A percentile compares a stretch with the other conserved stretches of the same genome.
phyloP scores from a whole-genome alignment of 345 rosid genomes.

The Acer saccharum region DNA sequence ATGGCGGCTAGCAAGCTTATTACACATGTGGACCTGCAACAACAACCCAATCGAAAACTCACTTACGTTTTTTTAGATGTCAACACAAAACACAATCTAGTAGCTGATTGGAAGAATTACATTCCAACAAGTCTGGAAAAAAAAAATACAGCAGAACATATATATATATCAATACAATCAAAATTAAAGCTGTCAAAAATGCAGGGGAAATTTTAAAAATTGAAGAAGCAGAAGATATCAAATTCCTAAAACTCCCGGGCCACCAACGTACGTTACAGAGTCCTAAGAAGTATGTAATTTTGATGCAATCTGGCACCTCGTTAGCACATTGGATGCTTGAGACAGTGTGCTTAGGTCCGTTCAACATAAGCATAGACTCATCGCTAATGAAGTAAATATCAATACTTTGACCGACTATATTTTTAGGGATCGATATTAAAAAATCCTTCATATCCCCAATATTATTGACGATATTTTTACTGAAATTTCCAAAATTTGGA shows the following conservation, averaged over 20 bases:
- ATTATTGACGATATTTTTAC: no score
- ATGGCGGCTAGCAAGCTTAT: constrained; percentile 86
- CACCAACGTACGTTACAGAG: background rate
- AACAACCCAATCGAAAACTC: constrained; percentile 4
- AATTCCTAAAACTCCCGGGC: background rate
- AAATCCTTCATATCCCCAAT: no score
- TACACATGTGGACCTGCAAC: constrained; percentile 79
- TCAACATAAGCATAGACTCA: no score
- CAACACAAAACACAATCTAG: background rate
- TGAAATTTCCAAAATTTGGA: no score
- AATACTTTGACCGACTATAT: no score
- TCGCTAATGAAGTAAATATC: no score
- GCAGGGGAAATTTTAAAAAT: background rate
- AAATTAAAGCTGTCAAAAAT: background rate
- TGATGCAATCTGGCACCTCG: background rate
- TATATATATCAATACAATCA: background rate
- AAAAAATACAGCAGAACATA: background rate
- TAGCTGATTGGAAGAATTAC: background rate
- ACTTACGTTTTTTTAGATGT: background rate
- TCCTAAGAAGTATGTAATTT: background rate
- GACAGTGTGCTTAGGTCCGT: no score
- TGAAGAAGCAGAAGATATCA: background rate
- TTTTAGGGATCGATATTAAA: no score
- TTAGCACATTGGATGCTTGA: no score
- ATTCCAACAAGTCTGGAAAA: background rate